These are phyloP conservation scores for Phaseolus coccineus DNA, from an alignment of 331 rosid species.

Conservation along the genomic window DNA sequence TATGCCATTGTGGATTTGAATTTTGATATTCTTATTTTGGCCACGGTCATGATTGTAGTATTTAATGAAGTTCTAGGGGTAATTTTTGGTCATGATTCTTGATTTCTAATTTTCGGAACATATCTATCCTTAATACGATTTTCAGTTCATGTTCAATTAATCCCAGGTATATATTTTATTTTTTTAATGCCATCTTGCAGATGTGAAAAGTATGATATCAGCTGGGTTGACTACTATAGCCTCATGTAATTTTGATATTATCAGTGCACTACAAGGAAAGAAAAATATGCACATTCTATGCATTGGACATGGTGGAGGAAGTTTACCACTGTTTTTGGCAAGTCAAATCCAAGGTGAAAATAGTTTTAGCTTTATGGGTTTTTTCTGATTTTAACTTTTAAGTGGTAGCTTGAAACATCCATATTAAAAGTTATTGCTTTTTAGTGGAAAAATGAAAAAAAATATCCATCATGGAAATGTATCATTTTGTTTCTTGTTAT, in stretches of 20 bases:
- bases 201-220: conserved; percentile 91
- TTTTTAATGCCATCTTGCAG: conserved; percentile 56
- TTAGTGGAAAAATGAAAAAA: neutral
- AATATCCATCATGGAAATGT: conserved; percentile 9
- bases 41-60: neutral
- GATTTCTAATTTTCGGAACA: neutral
- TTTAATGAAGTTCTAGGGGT: neutral
- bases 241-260: conserved; percentile 74
- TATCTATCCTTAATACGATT: conserved; percentile 7
- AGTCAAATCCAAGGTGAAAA: conserved; percentile 78
- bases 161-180: conserved; percentile 32
- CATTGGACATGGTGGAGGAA: conserved; percentile 98
- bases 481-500: conserved; percentile 1
- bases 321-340: conserved; percentile 88
- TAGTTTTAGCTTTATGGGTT: neutral
- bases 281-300: conserved; percentile 73
- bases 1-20: conserved; percentile 9
- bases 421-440: conserved; percentile 10
- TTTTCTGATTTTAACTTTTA: conserved; percentile 4
- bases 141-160: conserved; percentile 14
- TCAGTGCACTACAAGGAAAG: conserved; percentile 62
- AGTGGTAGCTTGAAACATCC: conserved; percentile 18
- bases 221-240: conserved; percentile 77
- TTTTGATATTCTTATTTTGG: neutral
- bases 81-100: conserved; percentile 3